phyloP scores from a whole-genome alignment of 2,329 filamentous ascomycete species.

The Bipolaris gigantea region DNA sequence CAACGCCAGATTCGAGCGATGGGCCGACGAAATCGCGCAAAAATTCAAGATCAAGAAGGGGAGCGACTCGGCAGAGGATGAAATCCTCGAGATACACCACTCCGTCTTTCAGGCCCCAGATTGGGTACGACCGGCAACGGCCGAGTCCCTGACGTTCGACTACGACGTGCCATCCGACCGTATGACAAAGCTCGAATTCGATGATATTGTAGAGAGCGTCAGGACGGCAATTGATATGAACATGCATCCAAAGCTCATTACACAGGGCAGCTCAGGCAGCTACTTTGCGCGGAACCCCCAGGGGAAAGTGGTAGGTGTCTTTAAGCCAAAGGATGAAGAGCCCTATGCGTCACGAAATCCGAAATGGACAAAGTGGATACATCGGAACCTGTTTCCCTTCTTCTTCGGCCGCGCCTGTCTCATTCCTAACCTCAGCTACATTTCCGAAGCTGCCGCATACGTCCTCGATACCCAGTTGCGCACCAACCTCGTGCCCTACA shows the following conservation, averaged over 20 bases:
- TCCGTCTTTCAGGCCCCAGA: constrained; percentile 95
- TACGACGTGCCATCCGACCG: constrained; percentile 61
- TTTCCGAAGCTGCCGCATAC: constrained; percentile 96
- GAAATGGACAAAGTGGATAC: constrained; percentile 99
- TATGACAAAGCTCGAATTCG: constrained; percentile 80
- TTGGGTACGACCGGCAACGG: constrained; percentile 76
- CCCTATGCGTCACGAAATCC: constrained; percentile 96
- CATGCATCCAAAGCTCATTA: constrained; percentile 92
- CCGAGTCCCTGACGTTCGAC: constrained; percentile 68
- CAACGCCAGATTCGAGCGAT: constrained; percentile 90
- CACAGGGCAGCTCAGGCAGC: constrained; percentile 94
- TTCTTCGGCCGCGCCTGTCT: constrained; percentile 94
- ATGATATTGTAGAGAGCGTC: constrained; percentile 88
- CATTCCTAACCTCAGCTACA: constrained; percentile 96
- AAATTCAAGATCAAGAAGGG: constrained; percentile 88
- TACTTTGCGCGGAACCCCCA: constrained; percentile 93
- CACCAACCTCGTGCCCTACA: constrained; percentile 93
- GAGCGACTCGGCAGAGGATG: constrained; percentile 72
- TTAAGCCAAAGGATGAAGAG: constrained; percentile 99
- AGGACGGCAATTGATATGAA: constrained; percentile 84
- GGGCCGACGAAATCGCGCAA: constrained; percentile 96
- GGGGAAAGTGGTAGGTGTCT: constrained; percentile 94
- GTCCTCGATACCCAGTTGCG: constrained; percentile 87
- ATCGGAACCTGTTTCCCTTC: constrained; percentile 94
- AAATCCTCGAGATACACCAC: constrained; percentile 92